Base-by-base conservation (phyloP, 164 flowering plant species). In the Euptelea pleiosperma region DNA sequence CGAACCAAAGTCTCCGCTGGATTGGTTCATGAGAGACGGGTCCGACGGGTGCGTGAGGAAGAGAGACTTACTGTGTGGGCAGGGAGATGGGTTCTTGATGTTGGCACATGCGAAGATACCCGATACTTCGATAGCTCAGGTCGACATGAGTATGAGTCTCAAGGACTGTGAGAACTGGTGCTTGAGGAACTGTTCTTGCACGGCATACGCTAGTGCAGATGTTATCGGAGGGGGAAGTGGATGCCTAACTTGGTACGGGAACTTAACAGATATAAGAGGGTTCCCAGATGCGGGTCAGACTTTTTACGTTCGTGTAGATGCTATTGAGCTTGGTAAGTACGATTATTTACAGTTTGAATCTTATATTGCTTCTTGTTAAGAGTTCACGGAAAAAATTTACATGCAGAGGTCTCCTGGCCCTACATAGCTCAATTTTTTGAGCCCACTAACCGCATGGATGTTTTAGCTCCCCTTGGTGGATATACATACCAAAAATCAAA, bases 11-110 rank as follows among this genome's bases (percentile, higher is more conserved):
- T 48, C 19, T 29, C 34, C 34, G 1, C 6, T 0, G 0, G 34
- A 48, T 6, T 46, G 30, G 50, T 0, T 24, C 50, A 9, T 24
- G 50, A 34, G 73, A 52, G 75, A 70, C n/a, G 73, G 82, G 47
- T 61, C 79, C 0, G 72, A n/a, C 1, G 85, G 85, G 60, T 81
- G 85, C 34, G 70, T 64, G 2, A 66, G 81, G 56, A 68, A 62
- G 18, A 60, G 63, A 18, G 33, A 22, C 1, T 26, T 70, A 55
- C 59, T 44, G 4, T 74, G 80, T 24, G 36, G 42, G 11, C 1
- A 12, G 16, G 28, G 26, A 1, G 70, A 66, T 3, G 65, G 65
- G 44, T 53, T 66, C 39, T 37, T 58, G 65, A 8, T 4, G 48
- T 29, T 73, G 67, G 48, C 5, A 0, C 37, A 49, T 2, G 52